These are phyloP conservation scores for Pseudogymnoascus pannorum DNA, from an alignment of 2,329 filamentous ascomycete genomes.

Conservation along the genomic window DNA sequence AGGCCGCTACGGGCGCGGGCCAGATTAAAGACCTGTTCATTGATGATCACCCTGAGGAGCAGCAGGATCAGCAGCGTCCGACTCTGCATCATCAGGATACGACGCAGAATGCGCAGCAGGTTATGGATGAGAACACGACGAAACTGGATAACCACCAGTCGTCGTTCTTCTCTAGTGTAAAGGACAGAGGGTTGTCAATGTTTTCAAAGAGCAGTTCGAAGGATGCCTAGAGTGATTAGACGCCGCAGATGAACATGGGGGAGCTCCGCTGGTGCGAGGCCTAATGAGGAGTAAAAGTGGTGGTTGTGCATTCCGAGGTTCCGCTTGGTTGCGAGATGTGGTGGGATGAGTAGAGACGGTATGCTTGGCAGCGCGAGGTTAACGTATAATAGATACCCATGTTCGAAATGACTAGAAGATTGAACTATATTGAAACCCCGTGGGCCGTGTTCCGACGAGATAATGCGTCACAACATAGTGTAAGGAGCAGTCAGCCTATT, in stretches of 20 bases:
- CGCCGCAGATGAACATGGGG: background rate
- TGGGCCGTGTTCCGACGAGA: background rate
- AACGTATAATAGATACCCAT: slow-evolving; percentile 5
- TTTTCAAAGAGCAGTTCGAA: background rate
- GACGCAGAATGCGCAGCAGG: slow-evolving; percentile 41
- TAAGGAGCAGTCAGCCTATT: background rate
- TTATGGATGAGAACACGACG: slow-evolving; percentile 48
- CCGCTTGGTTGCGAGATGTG: background rate
- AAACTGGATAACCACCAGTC: slow-evolving; percentile 38
- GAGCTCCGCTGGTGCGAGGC: background rate
- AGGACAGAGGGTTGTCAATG: background rate
- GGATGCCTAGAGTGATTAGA: background rate
- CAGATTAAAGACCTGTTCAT: slow-evolving; percentile 46
- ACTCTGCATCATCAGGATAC: slow-evolving; percentile 31
- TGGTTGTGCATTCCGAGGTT: background rate
- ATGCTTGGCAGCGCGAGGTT: background rate
- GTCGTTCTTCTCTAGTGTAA: slow-evolving; percentile 13
- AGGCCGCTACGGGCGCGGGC: slow-evolving; percentile 41
- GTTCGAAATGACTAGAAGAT: background rate
- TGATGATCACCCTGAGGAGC: slow-evolving; percentile 29
- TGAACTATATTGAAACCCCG: background rate
- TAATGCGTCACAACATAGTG: background rate
- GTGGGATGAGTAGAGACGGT: background rate
- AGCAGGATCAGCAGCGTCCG: slow-evolving; percentile 25
- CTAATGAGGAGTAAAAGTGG: background rate